Evolutionary conservation across 768 basidiomycete genomes (phyloP).

Genomic region (Pulveroboletus sp.): DNA sequence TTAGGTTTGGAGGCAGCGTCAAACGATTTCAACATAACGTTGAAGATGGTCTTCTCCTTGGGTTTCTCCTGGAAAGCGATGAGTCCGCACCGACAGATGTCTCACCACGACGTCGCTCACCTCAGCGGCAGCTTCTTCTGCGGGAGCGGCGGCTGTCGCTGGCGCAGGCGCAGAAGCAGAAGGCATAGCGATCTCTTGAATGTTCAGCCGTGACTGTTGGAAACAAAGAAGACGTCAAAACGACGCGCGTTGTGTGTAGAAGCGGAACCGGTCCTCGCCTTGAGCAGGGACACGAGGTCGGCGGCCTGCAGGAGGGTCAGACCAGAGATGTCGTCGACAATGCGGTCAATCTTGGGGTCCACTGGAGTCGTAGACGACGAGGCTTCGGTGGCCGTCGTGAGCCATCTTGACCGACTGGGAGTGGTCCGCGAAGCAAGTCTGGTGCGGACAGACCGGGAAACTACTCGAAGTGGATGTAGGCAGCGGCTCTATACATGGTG

Average conservation of each 20-base stretch:
- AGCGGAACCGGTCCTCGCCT: conserved; percentile 47
- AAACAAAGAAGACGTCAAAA: not conserved
- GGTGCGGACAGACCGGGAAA: conserved; percentile 11
- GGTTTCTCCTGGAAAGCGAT: conserved; percentile 69
- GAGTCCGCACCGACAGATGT: not conserved
- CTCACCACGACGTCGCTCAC: conserved; percentile 37
- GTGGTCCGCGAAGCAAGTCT: conserved; percentile 26
- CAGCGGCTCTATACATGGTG: conserved; percentile 18
- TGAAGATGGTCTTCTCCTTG: conserved; percentile 98
- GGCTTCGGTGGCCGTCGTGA: conserved; percentile 48
- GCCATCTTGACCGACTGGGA: conserved; percentile 46
- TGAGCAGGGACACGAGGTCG: conserved; percentile 87
- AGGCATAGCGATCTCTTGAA: conserved; percentile 95
- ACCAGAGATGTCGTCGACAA: conserved; percentile 90
- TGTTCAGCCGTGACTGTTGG: conserved; percentile 81
- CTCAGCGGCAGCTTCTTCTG: conserved; percentile 60
- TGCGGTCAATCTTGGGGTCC: conserved; percentile 68
- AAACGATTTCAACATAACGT: conserved; percentile 91
- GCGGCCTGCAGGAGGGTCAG: conserved; percentile 91
- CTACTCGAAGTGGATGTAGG: conserved; percentile 16
- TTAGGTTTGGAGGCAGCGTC: conserved; percentile 91
- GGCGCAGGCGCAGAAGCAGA: conserved; percentile 61
- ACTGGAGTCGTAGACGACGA: conserved; percentile 38
- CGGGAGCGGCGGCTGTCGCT: conserved; percentile 48
- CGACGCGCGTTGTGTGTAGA: not conserved